Evolutionary conservation across 2,329 filamentous ascomycete genomes (phyloP), one percentile per base, ranked within the genome.

Genomic region (Ambrosiella xylebori): DNA sequence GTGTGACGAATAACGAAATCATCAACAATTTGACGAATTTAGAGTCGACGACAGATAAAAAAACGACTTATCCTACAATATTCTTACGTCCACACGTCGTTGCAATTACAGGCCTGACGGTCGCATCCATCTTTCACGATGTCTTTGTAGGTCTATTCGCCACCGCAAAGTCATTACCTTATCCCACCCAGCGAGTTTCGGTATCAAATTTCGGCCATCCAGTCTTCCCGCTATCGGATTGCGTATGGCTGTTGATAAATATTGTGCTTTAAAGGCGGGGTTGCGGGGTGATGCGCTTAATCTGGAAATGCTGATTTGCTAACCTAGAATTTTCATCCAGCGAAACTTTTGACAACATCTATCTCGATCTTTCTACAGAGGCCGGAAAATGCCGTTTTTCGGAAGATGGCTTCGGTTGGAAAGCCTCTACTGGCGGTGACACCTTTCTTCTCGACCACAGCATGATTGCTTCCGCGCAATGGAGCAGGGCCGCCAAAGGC

Each of bases 321-420:
- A 51, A 51, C 19, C 8, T 15, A 36, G 9, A 2, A 35, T 35
- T 35, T n/a, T 17, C 9, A 1, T 36, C 38, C 61, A 84, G 80
- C 65, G 93, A 98, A 81, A 93, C 85, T 68, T 98, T 98, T 73
- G 91, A 97, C 69, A 89, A 88, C 72, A 95, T 97, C 73, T 90
- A 93, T 72, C 82, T 98, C 65, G 91, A 98, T 70, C 80, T 98
- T 61, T 96, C 90, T 65, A 93, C 89, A 71, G 85, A 93, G 71
- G 80, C 83, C 60, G 93, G 93, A 64, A 93, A 91, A 74, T 96
- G 90, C 74, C 84, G 93, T 68, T 90, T 98, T 67, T 90, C 91
- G 62, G 91, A 97, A 69, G 90, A 83, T 57, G 93, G 93, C 61
- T 80, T 97, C 65, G 93, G 91, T 58, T 98, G 94, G 94, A 95